Evolutionary conservation across 1,139 yeast genomes (phyloP), one percentile per base, ranked within the genome.

Genomic region (Kurtzmaniella quercitrusa): DNA sequence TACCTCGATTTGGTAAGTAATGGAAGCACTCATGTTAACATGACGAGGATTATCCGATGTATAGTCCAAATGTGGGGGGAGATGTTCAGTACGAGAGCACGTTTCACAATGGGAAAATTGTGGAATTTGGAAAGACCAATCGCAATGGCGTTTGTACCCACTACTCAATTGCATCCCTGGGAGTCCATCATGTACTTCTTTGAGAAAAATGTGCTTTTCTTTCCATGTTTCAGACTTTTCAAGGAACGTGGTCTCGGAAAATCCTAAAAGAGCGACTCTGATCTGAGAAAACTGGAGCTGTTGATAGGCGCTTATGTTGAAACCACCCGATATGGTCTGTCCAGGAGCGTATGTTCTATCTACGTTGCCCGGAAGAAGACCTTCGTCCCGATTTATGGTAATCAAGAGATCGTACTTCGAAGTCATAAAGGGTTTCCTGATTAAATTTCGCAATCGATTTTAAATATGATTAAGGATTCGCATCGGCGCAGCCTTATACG

Each of bases 401-500:
- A 42, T 42, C 19, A 42, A 35, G 14, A 42, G 41, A 42, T 42
- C 45, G 20, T 42, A 42, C 22, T 38, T 39, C n/a, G 45, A 40
- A 2, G 45, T 36, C 45, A 42, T 42, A 14, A 14, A 9, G 30
- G 30, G n/a, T 12, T 6, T 9, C n/a, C 4, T 26, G 30, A 9
- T 12, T 26, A 9, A 3, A 11, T 5, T 26, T 9, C n/a, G 12
- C 14, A 3, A 9, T 7, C 23, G 9, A 26, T 26, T 26, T n/a
- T 26, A 26, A 26, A 26, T 26, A 9, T 11, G 30, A 14, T 6
- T 26, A 14, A 26, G 5, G 30, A 26, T 26, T 26, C 30, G 30
- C 30, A 9, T 26, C 12, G 30, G 30, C 30, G 30, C 30, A 26
- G 30, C 30, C 23, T n/a, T n/a, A 9, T 11, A 26, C 30, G 30